Conservation (phyloP, 345 rosid species). For the Citrus sinensis region DVS_A1.0 CM039166.1:16943501-16944000, state of each 20-base stretch:
- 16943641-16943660: conserved; percentile 79
- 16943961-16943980: too few relatives aligned
- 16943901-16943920: too few relatives aligned
- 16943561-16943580: not conserved
- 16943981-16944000: not conserved
- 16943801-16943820: not conserved
- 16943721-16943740: conserved; percentile 57
- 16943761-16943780: conserved; percentile 66
- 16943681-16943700: conserved; percentile 91
- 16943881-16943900: too few relatives aligned
- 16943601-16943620: conserved; percentile 63
- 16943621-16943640: conserved; percentile 70
- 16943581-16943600: conserved; percentile 14
- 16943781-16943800: not conserved
- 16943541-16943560: not conserved
- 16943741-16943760: conserved; percentile 40
- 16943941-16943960: too few relatives aligned
- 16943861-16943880: too few relatives aligned
- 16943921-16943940: too few relatives aligned
- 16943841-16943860: too few relatives aligned
- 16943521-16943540: not conserved
- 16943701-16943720: conserved; percentile 66
- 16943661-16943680: conserved; percentile 80
- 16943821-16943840: too few relatives aligned
- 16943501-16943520: conserved; percentile 37